Conservation (phyloP, 140 eudicot genomes). For the Anethum foeniculum region DNA sequence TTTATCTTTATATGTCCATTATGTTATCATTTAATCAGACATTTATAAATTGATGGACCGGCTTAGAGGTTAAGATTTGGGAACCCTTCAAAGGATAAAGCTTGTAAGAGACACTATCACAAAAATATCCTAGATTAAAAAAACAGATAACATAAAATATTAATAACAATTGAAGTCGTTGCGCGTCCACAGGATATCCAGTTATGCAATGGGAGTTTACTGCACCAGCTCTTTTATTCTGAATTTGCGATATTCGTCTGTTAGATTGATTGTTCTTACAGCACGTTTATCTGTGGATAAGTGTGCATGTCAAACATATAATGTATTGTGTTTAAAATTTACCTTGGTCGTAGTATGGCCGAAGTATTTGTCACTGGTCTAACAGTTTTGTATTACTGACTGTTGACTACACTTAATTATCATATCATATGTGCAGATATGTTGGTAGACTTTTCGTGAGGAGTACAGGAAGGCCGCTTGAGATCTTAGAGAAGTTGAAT, state of each 20-base stretch:
- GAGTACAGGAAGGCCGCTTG: slow-evolving; percentile 67
- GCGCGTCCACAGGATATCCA: not conserved
- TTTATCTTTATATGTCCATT: not conserved
- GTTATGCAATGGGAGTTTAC: not conserved
- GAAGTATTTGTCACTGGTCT: not conserved
- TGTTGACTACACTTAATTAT: not conserved
- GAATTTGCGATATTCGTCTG: not conserved
- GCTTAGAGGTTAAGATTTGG: not conserved
- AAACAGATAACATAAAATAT: not conserved
- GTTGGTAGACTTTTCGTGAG: slow-evolving; percentile 87
- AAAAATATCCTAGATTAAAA: not conserved
- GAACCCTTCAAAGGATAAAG: not conserved
- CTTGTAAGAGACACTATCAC: not conserved
- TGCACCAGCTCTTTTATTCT: not conserved
- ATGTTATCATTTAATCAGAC: not conserved
- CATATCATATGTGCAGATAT: slow-evolving; percentile 35
- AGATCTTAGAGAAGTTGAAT: slow-evolving; percentile 56
- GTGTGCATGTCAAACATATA: not conserved
- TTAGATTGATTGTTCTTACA: not conserved
- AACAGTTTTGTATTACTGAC: not conserved
- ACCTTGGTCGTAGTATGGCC: not conserved
- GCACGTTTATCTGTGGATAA: not conserved
- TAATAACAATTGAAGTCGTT: not conserved
- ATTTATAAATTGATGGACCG: not conserved
- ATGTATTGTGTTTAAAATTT: not conserved